A percentile compares a stretch with the other conserved stretches of the same genome.
phyloP scores from a whole-genome alignment of 495 filamentous ascomycete species.

The Aspergillus campestris region DNA sequence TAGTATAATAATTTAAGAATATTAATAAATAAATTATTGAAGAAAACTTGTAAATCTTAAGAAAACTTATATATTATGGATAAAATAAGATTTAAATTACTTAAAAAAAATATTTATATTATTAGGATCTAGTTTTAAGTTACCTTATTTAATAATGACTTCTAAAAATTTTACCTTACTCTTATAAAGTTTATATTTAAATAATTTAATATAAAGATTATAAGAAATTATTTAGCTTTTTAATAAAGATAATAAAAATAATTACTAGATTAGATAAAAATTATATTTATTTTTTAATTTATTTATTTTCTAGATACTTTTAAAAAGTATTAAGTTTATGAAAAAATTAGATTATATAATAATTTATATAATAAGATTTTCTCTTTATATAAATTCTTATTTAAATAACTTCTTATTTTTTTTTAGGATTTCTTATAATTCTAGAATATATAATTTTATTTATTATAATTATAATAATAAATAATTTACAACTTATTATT shows the following conservation, averaged over 20 bases:
- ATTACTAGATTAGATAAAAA: slow-evolving; percentile 2
- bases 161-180: neutral
- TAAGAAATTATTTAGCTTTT: neutral
- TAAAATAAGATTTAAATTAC: neutral
- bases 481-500: no score
- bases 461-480: no score
- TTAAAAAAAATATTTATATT: slow-evolving; percentile 2
- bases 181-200: slow-evolving; percentile 2
- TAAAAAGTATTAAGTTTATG: no score
- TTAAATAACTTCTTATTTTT: no score
- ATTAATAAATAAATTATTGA: neutral
- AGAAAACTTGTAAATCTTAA: neutral
- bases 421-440: no score
- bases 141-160: neutral
- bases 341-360: no score
- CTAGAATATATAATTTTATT: no score
- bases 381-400: no score
- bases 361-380: no score
- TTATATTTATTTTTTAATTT: neutral
- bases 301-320: no score
- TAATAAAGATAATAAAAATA: slow-evolving; percentile 1
- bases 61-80: neutral
- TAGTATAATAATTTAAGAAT: neutral
- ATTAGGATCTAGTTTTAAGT: neutral
- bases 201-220: slow-evolving; percentile 2